Percentiles rank a stretch among this genome's conserved stretches.
These are phyloP conservation scores for Imleria badia DNA, from an alignment of 768 basidiomycete genomes.

Conservation along the genomic window DNA sequence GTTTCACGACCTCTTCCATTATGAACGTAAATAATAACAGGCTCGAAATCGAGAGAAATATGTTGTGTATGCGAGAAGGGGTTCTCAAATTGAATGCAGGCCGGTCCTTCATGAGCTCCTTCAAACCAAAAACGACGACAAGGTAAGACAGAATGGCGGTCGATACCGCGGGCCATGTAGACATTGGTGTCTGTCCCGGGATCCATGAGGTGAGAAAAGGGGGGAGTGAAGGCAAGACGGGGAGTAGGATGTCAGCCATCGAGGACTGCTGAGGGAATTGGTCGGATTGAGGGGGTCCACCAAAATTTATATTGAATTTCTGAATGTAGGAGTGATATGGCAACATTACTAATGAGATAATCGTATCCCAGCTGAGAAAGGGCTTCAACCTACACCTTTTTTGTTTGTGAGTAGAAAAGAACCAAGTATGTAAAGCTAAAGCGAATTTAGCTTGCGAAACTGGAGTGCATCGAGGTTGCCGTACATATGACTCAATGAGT, in stretches of 20 bases:
- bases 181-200: conserved; percentile 75
- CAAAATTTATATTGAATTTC: neutral
- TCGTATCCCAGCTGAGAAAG: too few species aligned
- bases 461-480: too few species aligned
- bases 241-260: conserved; percentile 5
- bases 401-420: too few species aligned
- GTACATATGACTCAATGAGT: too few species aligned
- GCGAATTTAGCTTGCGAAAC: too few species aligned
- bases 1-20: conserved; percentile 81
- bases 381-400: too few species aligned
- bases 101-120: conserved; percentile 77
- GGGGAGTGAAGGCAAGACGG: conserved; percentile 41
- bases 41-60: conserved; percentile 81
- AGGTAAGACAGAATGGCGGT: conserved; percentile 74
- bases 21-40: conserved; percentile 74
- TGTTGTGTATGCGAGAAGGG: conserved; percentile 84
- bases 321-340: too few species aligned
- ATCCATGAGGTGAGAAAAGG: conserved; percentile 61
- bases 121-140: conserved; percentile 76
- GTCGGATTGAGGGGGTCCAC: too few species aligned
- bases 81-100: conserved; percentile 67
- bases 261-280: neutral
- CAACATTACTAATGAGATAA: too few species aligned
- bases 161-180: too few species aligned
- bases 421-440: too few species aligned